Conservation (phyloP, 176 grass and related monocot genomes). For the Musa troglodytarum region DNA sequence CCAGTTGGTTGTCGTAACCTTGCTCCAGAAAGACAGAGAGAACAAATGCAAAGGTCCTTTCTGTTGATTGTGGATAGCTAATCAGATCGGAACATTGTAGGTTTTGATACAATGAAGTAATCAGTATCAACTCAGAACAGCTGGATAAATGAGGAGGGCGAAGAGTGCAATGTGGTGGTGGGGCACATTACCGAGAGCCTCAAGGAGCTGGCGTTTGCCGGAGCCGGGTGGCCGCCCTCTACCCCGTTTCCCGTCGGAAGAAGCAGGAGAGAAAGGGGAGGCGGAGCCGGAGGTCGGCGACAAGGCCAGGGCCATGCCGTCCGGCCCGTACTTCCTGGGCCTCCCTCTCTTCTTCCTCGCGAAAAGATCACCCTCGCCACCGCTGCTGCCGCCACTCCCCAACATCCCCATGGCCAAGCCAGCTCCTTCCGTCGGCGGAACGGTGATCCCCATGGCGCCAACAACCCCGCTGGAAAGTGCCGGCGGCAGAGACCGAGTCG, state of each 20-base stretch:
- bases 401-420: neutral
- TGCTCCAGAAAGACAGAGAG: too few relatives aligned
- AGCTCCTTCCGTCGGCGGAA: neutral
- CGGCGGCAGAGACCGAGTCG: constrained; percentile 27
- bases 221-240: constrained; percentile 69
- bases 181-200: constrained; percentile 41
- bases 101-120: too few relatives aligned
- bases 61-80: too few relatives aligned
- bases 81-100: too few relatives aligned
- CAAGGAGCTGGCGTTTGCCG: constrained; percentile 79
- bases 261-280: neutral
- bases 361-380: neutral
- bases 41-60: too few relatives aligned
- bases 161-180: constrained; percentile 1
- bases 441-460: constrained; percentile 3
- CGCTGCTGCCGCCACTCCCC: neutral
- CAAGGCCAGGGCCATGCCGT: constrained; percentile 11
- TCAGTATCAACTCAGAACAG: neutral
- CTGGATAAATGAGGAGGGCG: constrained; percentile 5
- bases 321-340: constrained; percentile 21
- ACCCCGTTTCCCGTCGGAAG: constrained; percentile 28
- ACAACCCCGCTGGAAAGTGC: neutral
- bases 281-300: neutral
- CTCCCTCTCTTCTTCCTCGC: constrained; percentile 16
- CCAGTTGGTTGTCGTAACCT: too few relatives aligned